Percentiles rank a stretch among this genome's conserved stretches.
phyloP scores from a whole-genome alignment of 1,284 basidiomycete genomes.

The Heliocybe sulcata region DNA sequence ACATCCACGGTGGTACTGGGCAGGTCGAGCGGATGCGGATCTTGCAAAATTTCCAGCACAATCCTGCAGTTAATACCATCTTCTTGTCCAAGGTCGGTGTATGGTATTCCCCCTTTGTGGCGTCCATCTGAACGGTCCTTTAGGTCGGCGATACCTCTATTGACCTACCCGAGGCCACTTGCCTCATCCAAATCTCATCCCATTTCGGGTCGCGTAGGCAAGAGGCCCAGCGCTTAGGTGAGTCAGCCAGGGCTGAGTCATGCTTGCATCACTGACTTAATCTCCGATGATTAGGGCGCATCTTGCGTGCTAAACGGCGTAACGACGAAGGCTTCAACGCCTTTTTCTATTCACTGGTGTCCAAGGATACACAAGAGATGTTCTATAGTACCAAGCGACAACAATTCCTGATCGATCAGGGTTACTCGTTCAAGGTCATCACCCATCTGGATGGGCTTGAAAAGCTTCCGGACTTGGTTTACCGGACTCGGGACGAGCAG shows the following conservation, averaged over 20 bases:
- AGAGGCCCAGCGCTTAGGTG: slow-evolving; percentile 93
- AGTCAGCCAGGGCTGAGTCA: slow-evolving; percentile 20
- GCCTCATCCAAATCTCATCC: slow-evolving; percentile 99
- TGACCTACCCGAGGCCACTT: slow-evolving; percentile 97
- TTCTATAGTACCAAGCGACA: slow-evolving; percentile 99
- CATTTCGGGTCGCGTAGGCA: slow-evolving; percentile 98
- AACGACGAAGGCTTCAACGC: slow-evolving; percentile 99
- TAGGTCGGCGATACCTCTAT: slow-evolving; percentile 99
- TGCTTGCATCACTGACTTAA: slow-evolving; percentile 11
- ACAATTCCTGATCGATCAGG: slow-evolving; percentile 98
- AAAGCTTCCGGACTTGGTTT: slow-evolving; percentile 84
- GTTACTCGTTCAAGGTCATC: slow-evolving; percentile 99
- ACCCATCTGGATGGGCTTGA: slow-evolving; percentile 94
- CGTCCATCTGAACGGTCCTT: slow-evolving; percentile 9
- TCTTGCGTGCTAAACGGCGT: slow-evolving; percentile 92
- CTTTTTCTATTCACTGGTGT: slow-evolving; percentile 99
- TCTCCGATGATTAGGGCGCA: slow-evolving; percentile 56
- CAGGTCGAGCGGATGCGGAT: slow-evolving; percentile 96
- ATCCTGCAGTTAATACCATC: slow-evolving; percentile 95
- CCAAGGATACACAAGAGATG: slow-evolving; percentile 99
- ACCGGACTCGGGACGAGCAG: slow-evolving; percentile 87
- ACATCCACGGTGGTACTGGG: slow-evolving; percentile 95
- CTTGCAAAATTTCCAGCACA: slow-evolving; percentile 93
- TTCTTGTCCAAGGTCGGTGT: slow-evolving; percentile 87
- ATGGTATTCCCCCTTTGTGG: not conserved